Evolutionary conservation across 2,329 filamentous ascomycete genomes (phyloP).

Genomic region (Cercospora brassicicola): DNA sequence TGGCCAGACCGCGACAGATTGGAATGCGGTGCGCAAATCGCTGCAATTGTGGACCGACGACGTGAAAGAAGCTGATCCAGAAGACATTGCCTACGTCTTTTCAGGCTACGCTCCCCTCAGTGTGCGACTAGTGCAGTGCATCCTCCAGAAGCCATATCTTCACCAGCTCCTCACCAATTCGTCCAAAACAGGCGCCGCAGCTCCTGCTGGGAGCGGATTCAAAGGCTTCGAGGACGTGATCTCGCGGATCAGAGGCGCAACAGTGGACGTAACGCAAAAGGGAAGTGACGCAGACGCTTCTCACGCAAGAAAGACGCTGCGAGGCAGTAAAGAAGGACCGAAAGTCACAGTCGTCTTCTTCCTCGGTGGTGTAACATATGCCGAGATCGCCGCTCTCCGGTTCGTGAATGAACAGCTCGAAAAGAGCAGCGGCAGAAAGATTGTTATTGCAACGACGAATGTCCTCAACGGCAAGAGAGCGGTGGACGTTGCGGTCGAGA

Average conservation of each 20-base stretch:
- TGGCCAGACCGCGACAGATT: constrained; percentile 63
- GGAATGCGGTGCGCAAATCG: constrained; percentile 80
- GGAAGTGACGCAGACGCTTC: constrained; percentile 91
- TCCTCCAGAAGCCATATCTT: constrained; percentile 86
- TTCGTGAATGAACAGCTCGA: constrained; percentile 76
- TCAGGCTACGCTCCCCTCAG: constrained; percentile 94
- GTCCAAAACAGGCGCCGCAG: constrained; percentile 9
- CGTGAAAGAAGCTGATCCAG: constrained; percentile 89
- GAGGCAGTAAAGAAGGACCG: constrained; percentile 59
- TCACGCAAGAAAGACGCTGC: constrained; percentile 72
- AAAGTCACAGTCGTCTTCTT: constrained; percentile 97
- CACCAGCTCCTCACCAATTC: constrained; percentile 61
- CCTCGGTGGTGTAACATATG: constrained; percentile 92
- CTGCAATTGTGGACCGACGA: constrained; percentile 91
- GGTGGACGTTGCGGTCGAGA: constrained; percentile 64
- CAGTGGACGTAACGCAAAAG: constrained; percentile 88
- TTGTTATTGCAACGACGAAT: constrained; percentile 89
- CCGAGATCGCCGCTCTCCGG: constrained; percentile 88
- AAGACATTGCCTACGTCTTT: constrained; percentile 97
- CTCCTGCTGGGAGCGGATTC: constrained; percentile 70
- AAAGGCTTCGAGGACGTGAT: constrained; percentile 89
- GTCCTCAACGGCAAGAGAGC: constrained; percentile 87
- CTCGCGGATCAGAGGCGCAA: constrained; percentile 81
- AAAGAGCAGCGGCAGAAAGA: constrained; percentile 62
- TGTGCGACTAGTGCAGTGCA: constrained; percentile 84